Percentiles rank a stretch among this genome's conserved stretches.
phyloP scores from a whole-genome alignment of 495 filamentous ascomycete species.

The Staphylotrichum tortipilum region DNA sequence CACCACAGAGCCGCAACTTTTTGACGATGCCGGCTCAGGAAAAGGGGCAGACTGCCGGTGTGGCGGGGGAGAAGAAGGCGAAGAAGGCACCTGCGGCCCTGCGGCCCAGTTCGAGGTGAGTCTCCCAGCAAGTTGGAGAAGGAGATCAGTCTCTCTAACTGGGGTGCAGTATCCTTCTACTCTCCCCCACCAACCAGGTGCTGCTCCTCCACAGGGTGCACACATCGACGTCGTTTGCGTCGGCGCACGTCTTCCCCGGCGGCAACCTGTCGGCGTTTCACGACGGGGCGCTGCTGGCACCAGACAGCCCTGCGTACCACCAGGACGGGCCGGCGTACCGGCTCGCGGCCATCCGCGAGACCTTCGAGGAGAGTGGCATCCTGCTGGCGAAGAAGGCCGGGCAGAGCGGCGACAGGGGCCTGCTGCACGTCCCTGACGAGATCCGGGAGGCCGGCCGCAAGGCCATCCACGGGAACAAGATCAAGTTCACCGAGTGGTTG shows the following conservation, averaged over 20 bases:
- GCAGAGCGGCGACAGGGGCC: slow-evolving; percentile 27
- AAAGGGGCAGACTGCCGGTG: no score
- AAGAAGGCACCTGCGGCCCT: slow-evolving; percentile 2
- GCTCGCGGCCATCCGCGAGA: slow-evolving; percentile 75
- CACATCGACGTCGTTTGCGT: slow-evolving; percentile 74
- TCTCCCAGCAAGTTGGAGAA: not conserved
- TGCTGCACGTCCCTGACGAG: slow-evolving; percentile 50
- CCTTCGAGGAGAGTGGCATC: slow-evolving; percentile 92
- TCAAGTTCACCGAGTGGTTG: slow-evolving; percentile 62
- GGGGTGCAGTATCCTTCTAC: slow-evolving; percentile 61
- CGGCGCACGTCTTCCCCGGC: slow-evolving; percentile 94
- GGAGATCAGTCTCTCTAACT: not conserved
- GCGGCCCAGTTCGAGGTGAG: slow-evolving; percentile 15
- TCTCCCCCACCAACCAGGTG: slow-evolving; percentile 79
- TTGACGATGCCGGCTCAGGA: not conserved
- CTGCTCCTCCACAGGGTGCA: slow-evolving; percentile 80
- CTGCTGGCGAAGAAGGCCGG: slow-evolving; percentile 50
- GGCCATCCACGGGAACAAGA: slow-evolving; percentile 50
- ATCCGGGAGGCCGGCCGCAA: slow-evolving; percentile 58
- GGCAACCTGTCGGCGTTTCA: slow-evolving; percentile 68
- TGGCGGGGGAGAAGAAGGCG: not conserved
- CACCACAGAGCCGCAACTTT: no score
- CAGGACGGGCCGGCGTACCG: slow-evolving; percentile 61
- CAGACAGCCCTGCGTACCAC: slow-evolving; percentile 45
- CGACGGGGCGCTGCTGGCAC: slow-evolving; percentile 52